Base-by-base conservation (phyloP, 2,329 filamentous ascomycete species). In the Penicillium sumatraense region DNA sequence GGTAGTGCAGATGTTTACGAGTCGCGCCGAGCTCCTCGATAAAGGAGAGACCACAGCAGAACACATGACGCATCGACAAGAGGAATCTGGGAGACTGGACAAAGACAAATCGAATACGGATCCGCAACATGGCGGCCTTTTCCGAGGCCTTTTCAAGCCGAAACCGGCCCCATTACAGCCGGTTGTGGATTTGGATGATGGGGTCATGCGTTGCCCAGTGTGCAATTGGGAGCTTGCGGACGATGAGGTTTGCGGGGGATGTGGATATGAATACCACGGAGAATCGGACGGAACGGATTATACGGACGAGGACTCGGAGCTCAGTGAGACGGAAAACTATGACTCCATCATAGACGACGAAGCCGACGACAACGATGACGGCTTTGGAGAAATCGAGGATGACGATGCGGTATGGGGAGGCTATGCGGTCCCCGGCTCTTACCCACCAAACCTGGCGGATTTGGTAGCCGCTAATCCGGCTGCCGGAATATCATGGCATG, bases 221-320 rank as follows among this genome's bases (percentile, higher is more conserved):
- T 90, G 87, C 70, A 72, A 79, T 8, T 84, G 83, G 80, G 87
- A 89, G 69, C 75, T 89, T 44, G 84, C 86, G 66, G 84, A 86
- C 40, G 83, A 83, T 53, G 51, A 62, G 61, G 70, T 63, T 3
- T 90, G 87, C 63, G 59, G 67, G 20, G 74, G 78, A 18, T 89
- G 87, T 54, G 80, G 82, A 27, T 66, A 61, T 45, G 24, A 40
- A 47, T 83, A 81, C 49, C 77, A 79, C 48, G 75, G 79, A 20
- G 79, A 81, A 44, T 74, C 72, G 16, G 74, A 69, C 50, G 52
- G 49, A n/a, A 71, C 68, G 1, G 74, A 72, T 51, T 78, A 77
- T 63, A 81, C 75, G 57, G 78, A 79, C 14, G 67, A 69, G 31
- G 35, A 38, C 18, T 61, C 67, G 41, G 54, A 56, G 66, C 67